Percentiles rank a stretch among this genome's conserved stretches.
Conservation (phyloP, 805 yeast genomes). For the Hanseniaspora occidentalis region DNA sequence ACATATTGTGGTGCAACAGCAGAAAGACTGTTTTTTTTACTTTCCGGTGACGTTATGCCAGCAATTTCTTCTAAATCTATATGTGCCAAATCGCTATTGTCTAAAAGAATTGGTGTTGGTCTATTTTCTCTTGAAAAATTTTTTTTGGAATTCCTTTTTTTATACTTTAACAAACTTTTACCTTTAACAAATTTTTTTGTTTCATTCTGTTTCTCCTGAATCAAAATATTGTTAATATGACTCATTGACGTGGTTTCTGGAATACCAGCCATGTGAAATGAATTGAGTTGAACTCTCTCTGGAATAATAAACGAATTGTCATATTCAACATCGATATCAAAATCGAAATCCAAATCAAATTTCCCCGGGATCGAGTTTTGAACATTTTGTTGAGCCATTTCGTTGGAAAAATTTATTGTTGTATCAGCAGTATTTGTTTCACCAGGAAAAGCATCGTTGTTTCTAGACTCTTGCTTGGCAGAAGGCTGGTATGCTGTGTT, state of each 20-base stretch:
- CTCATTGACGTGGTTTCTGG: conserved; percentile 51
- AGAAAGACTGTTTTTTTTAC: background rate
- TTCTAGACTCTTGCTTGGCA: no score
- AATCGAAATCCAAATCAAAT: background rate
- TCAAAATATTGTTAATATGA: conserved; percentile 16
- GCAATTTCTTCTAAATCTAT: background rate
- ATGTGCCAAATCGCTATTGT: background rate
- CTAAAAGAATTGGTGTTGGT: conserved; percentile 3
- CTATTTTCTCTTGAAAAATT: background rate
- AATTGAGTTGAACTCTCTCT: no score
- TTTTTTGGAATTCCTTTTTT: background rate
- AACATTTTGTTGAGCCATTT: no score
- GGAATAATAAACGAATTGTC: background rate
- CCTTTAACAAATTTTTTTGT: background rate
- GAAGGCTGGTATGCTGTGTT: background rate
- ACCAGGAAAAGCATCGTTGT: no score
- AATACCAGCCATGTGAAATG: conserved; percentile 46
- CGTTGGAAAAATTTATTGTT: no score
- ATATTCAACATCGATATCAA: background rate
- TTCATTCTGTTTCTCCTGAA: background rate
- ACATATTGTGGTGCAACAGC: conserved; percentile 1
- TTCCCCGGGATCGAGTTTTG: no score
- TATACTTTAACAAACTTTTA: background rate
- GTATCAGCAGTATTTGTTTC: background rate
- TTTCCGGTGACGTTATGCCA: background rate